phyloP scores from a whole-genome alignment of 805 yeast species.

The Kazachstania psychrophila region DNA sequence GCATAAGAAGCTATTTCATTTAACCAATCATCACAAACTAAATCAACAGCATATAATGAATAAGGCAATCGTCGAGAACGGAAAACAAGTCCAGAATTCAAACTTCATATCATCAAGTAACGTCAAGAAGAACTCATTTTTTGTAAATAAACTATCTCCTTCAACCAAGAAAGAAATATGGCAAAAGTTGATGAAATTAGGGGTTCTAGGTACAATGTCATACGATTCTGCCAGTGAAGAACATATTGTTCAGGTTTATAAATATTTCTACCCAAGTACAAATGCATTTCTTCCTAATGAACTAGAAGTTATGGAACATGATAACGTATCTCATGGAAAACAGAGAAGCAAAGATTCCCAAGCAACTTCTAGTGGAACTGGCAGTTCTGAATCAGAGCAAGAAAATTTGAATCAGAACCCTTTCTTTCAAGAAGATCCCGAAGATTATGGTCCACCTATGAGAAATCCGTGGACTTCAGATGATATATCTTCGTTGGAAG shows the following conservation, averaged over 20 bases:
- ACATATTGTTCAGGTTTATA: slow-evolving; percentile 24
- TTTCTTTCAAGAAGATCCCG: too few relatives aligned
- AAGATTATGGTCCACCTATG: too few relatives aligned
- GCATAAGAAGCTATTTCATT: slow-evolving; percentile 20
- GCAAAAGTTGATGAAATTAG: slow-evolving; percentile 24
- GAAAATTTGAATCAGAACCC: too few relatives aligned
- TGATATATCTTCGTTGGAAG: slow-evolving; percentile 1
- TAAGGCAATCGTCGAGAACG: background rate
- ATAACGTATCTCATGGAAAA: too few relatives aligned
- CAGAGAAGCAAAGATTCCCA: too few relatives aligned
- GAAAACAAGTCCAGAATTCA: background rate
- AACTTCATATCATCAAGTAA: background rate
- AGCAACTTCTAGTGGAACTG: too few relatives aligned
- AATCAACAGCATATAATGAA: background rate
- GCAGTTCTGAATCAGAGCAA: too few relatives aligned
- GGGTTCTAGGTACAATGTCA: slow-evolving; percentile 28
- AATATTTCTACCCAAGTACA: slow-evolving; percentile 22
- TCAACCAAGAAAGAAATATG: slow-evolving; percentile 25
- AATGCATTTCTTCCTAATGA: too few relatives aligned
- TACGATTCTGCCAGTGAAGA: slow-evolving; percentile 25
- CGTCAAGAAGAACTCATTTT: background rate
- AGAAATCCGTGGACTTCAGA: background rate
- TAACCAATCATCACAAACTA: slow-evolving; percentile 2
- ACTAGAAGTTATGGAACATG: too few relatives aligned
- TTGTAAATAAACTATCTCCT: slow-evolving; percentile 1